Evolutionary conservation across 1,139 yeast species (phyloP).

Genomic region (Debaryomyces singareniensis): DNA sequence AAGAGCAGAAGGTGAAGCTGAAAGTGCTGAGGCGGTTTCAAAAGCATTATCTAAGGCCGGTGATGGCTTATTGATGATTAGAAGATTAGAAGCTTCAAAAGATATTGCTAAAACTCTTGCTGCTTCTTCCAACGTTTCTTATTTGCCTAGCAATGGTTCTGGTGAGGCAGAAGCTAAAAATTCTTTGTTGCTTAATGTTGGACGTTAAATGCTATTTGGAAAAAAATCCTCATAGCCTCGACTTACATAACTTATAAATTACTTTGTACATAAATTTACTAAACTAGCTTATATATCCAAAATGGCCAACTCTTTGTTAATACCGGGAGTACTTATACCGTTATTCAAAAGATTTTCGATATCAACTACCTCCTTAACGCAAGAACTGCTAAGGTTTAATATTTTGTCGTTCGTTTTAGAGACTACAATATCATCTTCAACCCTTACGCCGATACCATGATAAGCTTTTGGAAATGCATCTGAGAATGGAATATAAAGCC

Average conservation of each 20-base stretch:
- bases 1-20: constrained; percentile 99
- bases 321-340: constrained; percentile 50
- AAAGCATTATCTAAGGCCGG: constrained; percentile 93
- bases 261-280: constrained; percentile 5
- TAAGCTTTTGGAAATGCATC: constrained; percentile 69
- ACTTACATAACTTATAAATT: too few relatives aligned
- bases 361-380: constrained; percentile 78
- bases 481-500: constrained; percentile 75
- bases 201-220: too few relatives aligned
- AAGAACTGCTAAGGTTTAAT: constrained; percentile 61
- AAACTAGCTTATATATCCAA: constrained; percentile 24
- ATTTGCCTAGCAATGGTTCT: constrained; percentile 60
- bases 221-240: constrained; percentile 1
- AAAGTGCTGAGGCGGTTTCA: constrained; percentile 87
- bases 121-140: constrained; percentile 79
- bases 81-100: constrained; percentile 95
- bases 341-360: constrained; percentile 57
- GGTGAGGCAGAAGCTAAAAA: constrained; percentile 24
- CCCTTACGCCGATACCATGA: constrained; percentile 88
- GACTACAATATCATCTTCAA: constrained; percentile 87
- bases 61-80: constrained; percentile 87
- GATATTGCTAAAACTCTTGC: constrained; percentile 90
- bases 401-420: constrained; percentile 54
- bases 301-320: constrained; percentile 42
- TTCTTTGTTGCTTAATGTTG: constrained; percentile 37